Percentiles rank a stretch among this genome's conserved stretches.
Evolutionary conservation across 768 basidiomycete genomes (phyloP).

Genomic region (Asterophora parasitica): DNA sequence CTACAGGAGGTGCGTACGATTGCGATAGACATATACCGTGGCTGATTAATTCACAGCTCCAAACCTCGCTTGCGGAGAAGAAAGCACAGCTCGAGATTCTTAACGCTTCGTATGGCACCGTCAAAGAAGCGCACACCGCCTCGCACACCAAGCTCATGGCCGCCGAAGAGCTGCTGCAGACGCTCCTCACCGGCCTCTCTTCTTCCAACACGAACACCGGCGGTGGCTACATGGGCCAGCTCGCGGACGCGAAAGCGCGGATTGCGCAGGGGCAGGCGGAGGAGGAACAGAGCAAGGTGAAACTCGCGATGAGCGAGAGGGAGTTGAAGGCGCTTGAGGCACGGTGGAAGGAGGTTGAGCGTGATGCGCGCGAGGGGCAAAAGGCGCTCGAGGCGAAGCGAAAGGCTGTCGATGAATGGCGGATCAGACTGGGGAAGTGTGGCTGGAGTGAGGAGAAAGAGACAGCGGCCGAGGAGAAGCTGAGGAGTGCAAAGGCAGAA

Average conservation of each 20-base stretch:
- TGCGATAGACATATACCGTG: background rate
- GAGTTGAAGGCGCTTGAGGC: constrained; percentile 76
- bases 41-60: constrained; percentile 39
- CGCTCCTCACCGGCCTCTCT: constrained; percentile 87
- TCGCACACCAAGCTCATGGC: constrained; percentile 59
- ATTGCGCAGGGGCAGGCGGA: constrained; percentile 76
- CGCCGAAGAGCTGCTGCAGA: constrained; percentile 91
- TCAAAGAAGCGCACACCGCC: constrained; percentile 66
- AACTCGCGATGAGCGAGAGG: constrained; percentile 70
- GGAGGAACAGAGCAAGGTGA: constrained; percentile 75
- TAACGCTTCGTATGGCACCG: constrained; percentile 46
- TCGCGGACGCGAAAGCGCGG: constrained; percentile 77
- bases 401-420: constrained; percentile 52
- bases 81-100: constrained; percentile 52
- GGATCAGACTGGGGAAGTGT: constrained; percentile 47
- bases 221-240: constrained; percentile 95
- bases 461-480: constrained; percentile 43
- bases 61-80: constrained; percentile 54
- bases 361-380: constrained; percentile 74
- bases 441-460: constrained; percentile 82
- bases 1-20: constrained; percentile 51
- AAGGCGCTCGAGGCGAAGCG: constrained; percentile 60
- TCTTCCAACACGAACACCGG: constrained; percentile 59
- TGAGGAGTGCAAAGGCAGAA: constrained; percentile 47
- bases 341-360: constrained; percentile 78